Base-by-base conservation (phyloP, 106 monocot genomes). In the Dioscorea dumetorum region DNA sequence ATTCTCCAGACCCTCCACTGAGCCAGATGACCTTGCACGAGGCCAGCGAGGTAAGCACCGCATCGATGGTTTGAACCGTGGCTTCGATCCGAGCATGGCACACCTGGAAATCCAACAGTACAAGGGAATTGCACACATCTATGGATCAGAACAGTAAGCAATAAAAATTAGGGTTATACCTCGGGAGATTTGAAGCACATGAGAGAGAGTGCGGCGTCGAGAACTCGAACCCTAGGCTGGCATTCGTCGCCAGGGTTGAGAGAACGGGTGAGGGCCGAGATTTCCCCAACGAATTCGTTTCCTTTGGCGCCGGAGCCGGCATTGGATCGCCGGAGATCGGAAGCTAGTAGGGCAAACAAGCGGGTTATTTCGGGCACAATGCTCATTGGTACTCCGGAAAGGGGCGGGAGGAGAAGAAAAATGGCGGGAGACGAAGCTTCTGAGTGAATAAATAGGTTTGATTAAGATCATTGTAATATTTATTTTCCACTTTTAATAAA, bases 141-240 rank as follows among this genome's bases (percentile, higher is more conserved):
- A 41, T 14, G 12, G 56, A 62, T 22, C 2, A 0, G 56, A 22
- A 0, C 50, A 68, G 24, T n/a, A 19, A 2, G 51, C 63, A 17
- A 18, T 4, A 19, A 10, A n/a, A 16, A 53, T 33, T 12, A 49
- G n/a, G 18, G 57, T 23, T 6, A 12, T n/a, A 88, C 86, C 76
- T 91, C 74, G 3, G 74, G 68, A 20, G 77, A 52, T n/a, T 67
- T 75, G 75, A 91, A 80, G 79, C 95, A 88, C 91, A 88, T 86
- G 48, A 88, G 83, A 48, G 95, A 85, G 28, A 91, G 83, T 13
- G 84, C 78, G 14, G 86, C 76, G 74, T 97, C 82, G 48, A 89
- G 70, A 82, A 91, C 88, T 82, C 86, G 71, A 78, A 67, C 35
- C 6, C 67, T 64, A 10, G 89, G 70, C 8, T 52, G 48, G 14